Evolutionary conservation across 164 flowering plant genomes (phyloP).

Genomic region (Hamamelis virginiana): DNA sequence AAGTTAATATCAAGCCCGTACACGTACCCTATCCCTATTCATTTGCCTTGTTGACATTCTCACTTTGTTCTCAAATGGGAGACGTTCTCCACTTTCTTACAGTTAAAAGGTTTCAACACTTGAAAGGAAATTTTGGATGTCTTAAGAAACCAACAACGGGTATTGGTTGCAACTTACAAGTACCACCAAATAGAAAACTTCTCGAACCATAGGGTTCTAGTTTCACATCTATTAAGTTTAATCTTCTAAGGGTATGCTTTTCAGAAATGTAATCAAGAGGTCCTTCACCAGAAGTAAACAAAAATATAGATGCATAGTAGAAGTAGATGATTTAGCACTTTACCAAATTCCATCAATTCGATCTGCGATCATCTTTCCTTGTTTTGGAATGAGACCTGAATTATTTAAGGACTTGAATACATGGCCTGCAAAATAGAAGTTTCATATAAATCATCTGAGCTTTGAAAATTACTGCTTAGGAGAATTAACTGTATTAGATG

Average conservation of each 20-base stretch:
- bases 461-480: neutral
- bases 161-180: too few species aligned
- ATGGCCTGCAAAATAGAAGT: conserved; percentile 68
- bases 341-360: conserved; percentile 94
- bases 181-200: too few species aligned
- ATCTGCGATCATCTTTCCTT: conserved; percentile 85
- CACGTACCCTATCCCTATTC: neutral
- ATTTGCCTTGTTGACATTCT: too few species aligned
- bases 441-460: neutral
- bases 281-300: too few species aligned
- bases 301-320: neutral
- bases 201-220: too few species aligned
- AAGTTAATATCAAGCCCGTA: neutral
- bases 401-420: conserved; percentile 84
- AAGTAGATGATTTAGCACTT: conserved; percentile 1
- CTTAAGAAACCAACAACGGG: too few species aligned
- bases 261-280: neutral
- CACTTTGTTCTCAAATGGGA: too few species aligned
- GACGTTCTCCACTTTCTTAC: too few species aligned
- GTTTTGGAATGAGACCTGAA: conserved; percentile 82
- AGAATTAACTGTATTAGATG: neutral
- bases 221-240: too few species aligned
- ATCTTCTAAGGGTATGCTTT: too few species aligned
- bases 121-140: too few species aligned
- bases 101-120: too few species aligned